These are phyloP conservation scores for Aspergillus arachidicola DNA, from an alignment of 2,329 filamentous ascomycete species.

Conservation along the genomic window DNA sequence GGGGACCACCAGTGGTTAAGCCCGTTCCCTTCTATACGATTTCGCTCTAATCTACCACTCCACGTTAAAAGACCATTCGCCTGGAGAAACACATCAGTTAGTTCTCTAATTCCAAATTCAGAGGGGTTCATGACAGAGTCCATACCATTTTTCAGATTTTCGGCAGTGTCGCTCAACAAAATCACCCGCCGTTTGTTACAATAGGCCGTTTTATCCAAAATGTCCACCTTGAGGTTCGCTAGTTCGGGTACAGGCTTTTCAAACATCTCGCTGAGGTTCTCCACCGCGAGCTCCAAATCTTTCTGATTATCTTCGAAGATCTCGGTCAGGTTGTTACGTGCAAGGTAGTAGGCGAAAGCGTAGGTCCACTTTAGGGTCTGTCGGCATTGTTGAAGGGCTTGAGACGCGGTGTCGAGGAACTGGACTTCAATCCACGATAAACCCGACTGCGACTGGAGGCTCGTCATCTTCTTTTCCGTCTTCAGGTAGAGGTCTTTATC, in stretches of 20 bases:
- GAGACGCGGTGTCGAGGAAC: conserved; percentile 89
- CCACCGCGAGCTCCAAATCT: conserved; percentile 94
- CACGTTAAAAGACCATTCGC: conserved; percentile 51
- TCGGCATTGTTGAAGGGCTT: conserved; percentile 93
- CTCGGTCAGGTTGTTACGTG: conserved; percentile 89
- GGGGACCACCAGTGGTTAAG: background rate
- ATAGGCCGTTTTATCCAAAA: conserved; percentile 97
- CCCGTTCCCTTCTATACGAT: conserved; percentile 22
- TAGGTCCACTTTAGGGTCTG: conserved; percentile 99
- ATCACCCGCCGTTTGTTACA: conserved; percentile 92
- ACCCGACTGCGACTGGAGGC: conserved; percentile 87
- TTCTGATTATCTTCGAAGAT: conserved; percentile 99
- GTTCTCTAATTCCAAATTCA: conserved; percentile 1
- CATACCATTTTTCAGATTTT: conserved; percentile 85
- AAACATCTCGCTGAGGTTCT: conserved; percentile 98
- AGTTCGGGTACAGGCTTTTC: conserved; percentile 93
- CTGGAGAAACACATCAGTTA: conserved; percentile 25
- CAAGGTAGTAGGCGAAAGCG: conserved; percentile 97
- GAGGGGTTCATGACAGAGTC: conserved; percentile 20
- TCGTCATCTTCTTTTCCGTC: conserved; percentile 99
- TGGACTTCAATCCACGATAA: conserved; percentile 99
- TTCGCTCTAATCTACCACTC: conserved; percentile 35
- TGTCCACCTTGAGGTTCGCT: conserved; percentile 86
- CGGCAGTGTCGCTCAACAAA: conserved; percentile 85
- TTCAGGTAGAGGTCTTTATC: conserved; percentile 96